These are phyloP conservation scores for Haplosporangium gracile DNA, from an alignment of 192 early-diverging fungal genomes.

Conservation along the genomic window DNA sequence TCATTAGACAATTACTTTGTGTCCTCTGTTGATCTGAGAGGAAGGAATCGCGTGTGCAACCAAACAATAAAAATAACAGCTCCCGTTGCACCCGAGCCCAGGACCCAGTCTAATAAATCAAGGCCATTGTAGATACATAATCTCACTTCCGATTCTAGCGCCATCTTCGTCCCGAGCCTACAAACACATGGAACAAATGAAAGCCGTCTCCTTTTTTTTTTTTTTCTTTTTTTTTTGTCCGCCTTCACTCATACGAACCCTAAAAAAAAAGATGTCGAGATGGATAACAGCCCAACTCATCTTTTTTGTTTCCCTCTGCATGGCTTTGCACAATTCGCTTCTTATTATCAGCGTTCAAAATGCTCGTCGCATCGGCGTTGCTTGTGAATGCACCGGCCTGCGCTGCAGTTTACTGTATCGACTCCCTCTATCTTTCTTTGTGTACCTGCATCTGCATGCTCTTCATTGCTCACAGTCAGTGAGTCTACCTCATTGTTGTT, in stretches of 20 bases:
- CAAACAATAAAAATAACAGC: background rate
- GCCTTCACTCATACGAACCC: background rate
- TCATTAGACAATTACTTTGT: background rate
- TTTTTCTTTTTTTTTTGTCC: background rate
- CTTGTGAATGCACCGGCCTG: background rate
- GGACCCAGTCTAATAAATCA: background rate
- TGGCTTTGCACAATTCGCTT: background rate
- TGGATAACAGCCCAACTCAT: conserved; percentile 1
- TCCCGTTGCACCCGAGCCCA: background rate
- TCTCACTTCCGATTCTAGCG: background rate
- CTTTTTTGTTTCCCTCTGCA: background rate
- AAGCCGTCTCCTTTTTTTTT: background rate
- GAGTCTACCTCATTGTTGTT: background rate
- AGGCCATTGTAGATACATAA: background rate
- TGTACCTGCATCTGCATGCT: background rate
- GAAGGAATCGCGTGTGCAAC: background rate
- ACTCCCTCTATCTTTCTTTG: background rate
- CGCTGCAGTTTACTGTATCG: background rate
- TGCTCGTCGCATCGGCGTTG: background rate
- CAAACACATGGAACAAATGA: conserved; percentile 8
- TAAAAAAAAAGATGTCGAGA: conserved; percentile 1
- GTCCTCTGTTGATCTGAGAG: background rate
- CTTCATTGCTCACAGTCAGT: background rate
- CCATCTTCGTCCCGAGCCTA: background rate
- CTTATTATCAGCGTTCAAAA: background rate